Evolutionary conservation across 1,139 yeast species (phyloP).

Genomic region (Kodamaea arcana): DNA sequence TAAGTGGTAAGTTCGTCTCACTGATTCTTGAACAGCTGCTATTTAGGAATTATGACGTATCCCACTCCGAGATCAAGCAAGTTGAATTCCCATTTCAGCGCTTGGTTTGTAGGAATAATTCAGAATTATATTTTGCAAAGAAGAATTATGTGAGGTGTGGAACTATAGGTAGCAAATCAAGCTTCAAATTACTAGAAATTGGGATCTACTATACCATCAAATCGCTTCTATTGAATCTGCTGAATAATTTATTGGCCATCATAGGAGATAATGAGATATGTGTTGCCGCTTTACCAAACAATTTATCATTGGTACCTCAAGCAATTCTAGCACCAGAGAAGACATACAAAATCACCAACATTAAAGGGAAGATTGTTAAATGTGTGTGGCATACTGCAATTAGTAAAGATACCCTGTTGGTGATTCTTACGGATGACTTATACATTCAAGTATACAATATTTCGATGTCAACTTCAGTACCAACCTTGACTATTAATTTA

Average conservation of each 20-base stretch:
- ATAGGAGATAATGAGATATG: conserved; percentile 26
- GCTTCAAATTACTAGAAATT: conserved; percentile 18
- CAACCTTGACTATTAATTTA: conserved; percentile 18
- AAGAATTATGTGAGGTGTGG: conserved; percentile 29
- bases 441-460: conserved; percentile 29
- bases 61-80: neutral
- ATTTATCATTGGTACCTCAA: conserved; percentile 2
- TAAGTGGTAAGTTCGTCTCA: conserved; percentile 1
- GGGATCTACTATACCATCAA: conserved; percentile 16
- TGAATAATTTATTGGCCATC: conserved; percentile 31
- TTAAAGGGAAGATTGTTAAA: conserved; percentile 19
- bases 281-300: conserved; percentile 24
- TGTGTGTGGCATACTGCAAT: conserved; percentile 33
- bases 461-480: conserved; percentile 20
- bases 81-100: conserved; percentile 3
- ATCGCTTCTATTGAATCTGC: conserved; percentile 24
- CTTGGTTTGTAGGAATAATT: conserved; percentile 18
- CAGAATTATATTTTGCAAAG: conserved; percentile 28
- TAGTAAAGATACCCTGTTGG: conserved; percentile 26
- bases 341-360: conserved; percentile 14
- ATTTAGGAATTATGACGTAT: conserved; percentile 2
- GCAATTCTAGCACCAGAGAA: conserved; percentile 11
- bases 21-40: conserved; percentile 7
- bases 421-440: conserved; percentile 25
- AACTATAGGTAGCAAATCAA: conserved; percentile 17